Evolutionary conservation across 2,329 filamentous ascomycete species (phyloP), one percentile per base, ranked within the genome.

Genomic region (Monilinia aucupariae): DNA sequence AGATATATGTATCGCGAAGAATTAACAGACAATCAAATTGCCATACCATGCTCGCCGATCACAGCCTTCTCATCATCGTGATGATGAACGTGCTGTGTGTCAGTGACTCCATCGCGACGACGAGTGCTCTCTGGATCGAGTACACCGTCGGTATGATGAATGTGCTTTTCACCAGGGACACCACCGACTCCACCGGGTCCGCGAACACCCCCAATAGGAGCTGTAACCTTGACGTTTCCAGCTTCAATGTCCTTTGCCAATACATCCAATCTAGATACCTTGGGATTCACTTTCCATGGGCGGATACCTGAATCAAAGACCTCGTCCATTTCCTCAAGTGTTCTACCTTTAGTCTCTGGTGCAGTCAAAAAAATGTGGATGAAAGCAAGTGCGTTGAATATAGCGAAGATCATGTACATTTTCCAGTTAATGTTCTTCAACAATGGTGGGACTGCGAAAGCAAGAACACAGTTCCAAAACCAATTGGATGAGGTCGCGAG

Each of bases 401-500:
- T 81, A 15, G 82, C 90, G 71, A 93, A 93, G 67, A 93, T 80
- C 74, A 92, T 83, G 75, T 92, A 92, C 66, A 85, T 85, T 45
- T 63, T 64, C 62, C 62, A 59, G 64, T 64, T 66, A 64, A 68
- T 85, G 62, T 80, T 80, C 73, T 76, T 77, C 22, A 82, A 69
- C 49, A 81, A 71, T 0, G 79, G 80, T 0, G 81, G 80, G 4
- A 82, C 80, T 10, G 75, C 79, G 64, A 82, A 82, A 15, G 80
- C 80, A 4, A 87, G 77, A 0, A 82, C 0, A 81, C 89, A 92
- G 75, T 92, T 92, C 67, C 87, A 77, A 12, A 87, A 75, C 89
- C 89, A 92, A 76, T 92, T 92, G 47, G 87, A 83, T 1, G 88
- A 84, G 4, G 89, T 91, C 8, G 88, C 86, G 4, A 92, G 77